A percentile compares a stretch with the other conserved stretches of the same genome.
These are phyloP conservation scores for Chrysopogon serrulatus DNA, from an alignment of 176 grass and related monocot genomes.

Conservation along the genomic window DNA sequence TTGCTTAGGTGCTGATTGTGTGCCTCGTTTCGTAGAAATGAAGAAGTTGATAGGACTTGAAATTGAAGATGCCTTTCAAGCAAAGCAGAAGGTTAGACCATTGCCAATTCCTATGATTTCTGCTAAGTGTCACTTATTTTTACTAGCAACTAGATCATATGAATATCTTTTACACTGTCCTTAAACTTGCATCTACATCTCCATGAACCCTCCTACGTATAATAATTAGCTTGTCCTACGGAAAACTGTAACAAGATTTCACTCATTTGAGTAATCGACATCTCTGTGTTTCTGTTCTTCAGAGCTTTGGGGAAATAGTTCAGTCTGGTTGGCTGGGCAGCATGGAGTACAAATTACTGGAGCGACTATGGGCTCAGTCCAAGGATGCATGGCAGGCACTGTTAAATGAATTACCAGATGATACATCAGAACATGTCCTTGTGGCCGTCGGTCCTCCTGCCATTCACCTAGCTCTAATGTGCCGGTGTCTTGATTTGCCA, in stretches of 20 bases:
- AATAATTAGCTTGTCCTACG: not conserved
- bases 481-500: constrained; percentile 62
- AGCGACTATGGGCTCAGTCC: constrained; percentile 60
- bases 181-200: not conserved
- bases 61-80: constrained; percentile 60
- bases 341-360: constrained; percentile 43
- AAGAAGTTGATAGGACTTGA: constrained; percentile 76
- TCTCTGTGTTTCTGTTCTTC: not conserved
- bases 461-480: constrained; percentile 56
- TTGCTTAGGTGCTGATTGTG: constrained; percentile 79
- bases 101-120: not conserved
- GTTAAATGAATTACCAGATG: constrained; percentile 53
- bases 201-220: too few relatives aligned
- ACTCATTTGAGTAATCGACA: not conserved
- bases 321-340: constrained; percentile 64
- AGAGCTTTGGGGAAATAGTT: constrained; percentile 46
- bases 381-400: constrained; percentile 55
- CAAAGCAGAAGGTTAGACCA: constrained; percentile 55
- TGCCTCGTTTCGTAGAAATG: constrained; percentile 75
- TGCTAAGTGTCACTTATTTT: not conserved
- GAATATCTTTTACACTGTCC: not conserved
- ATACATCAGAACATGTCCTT: constrained; percentile 36
- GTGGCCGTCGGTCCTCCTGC: constrained; percentile 70
- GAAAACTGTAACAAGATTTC: not conserved
- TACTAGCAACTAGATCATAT: not conserved